Evolutionary conservation across 306 rosid genomes (phyloP).

Genomic region (Pterocarpus santalinus): DNA sequence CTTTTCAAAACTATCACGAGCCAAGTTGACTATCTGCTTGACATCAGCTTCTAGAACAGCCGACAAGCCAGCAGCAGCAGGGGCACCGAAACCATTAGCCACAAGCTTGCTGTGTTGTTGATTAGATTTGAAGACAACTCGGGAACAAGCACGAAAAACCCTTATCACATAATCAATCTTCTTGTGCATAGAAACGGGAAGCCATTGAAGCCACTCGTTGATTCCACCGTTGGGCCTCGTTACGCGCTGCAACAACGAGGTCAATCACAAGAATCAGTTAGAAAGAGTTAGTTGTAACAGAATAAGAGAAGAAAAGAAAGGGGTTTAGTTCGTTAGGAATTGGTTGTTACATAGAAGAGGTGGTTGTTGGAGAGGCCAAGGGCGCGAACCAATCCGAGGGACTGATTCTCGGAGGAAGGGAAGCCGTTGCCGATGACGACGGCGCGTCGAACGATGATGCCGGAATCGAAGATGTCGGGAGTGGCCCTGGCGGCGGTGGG

Average conservation of each 20-base stretch:
- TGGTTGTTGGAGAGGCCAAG: constrained; percentile 75
- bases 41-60: constrained; percentile 88
- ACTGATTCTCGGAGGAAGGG: constrained; percentile 70
- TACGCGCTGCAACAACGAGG: constrained; percentile 69
- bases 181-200: constrained; percentile 86
- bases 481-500: constrained; percentile 52
- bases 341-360: constrained; percentile 54
- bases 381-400: constrained; percentile 78
- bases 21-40: constrained; percentile 74
- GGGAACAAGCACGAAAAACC: constrained; percentile 56
- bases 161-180: constrained; percentile 63
- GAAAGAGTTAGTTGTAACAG: background rate
- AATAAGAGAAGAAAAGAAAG: background rate
- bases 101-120: constrained; percentile 46
- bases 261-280: background rate
- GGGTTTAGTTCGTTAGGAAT: background rate
- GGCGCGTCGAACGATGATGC: constrained; percentile 69
- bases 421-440: constrained; percentile 73
- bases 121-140: constrained; percentile 53
- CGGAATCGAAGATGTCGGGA: constrained; percentile 78
- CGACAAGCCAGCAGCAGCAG: constrained; percentile 60
- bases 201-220: constrained; percentile 94
- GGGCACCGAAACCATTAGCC: constrained; percentile 63
- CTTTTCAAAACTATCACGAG: constrained; percentile 81
- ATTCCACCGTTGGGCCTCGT: constrained; percentile 88